A percentile compares a stretch with the other conserved stretches of the same genome.
phyloP scores from a whole-genome alignment of 768 basidiomycete species.

The Dacryopinax primogenitus region DNA sequence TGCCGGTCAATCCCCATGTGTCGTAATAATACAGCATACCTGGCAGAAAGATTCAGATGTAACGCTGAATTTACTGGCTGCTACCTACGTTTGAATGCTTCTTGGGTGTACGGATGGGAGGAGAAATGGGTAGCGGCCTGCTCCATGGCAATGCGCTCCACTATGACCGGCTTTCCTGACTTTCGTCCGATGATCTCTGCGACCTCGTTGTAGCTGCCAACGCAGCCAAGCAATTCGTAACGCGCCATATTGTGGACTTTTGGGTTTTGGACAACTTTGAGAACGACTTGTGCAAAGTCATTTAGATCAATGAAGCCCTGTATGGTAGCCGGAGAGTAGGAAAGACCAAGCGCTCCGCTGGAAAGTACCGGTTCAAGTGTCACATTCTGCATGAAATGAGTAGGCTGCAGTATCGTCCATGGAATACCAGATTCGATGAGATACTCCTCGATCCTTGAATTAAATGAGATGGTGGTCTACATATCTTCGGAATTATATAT shows the following conservation, averaged over 20 bases:
- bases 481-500: background rate
- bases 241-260: conserved; percentile 25
- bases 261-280: conserved; percentile 23
- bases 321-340: conserved; percentile 21
- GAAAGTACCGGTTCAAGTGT: conserved; percentile 17
- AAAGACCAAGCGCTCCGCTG: conserved; percentile 18
- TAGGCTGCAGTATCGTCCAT: conserved; percentile 30
- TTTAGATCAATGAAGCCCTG: conserved; percentile 29
- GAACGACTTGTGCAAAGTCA: conserved; percentile 25
- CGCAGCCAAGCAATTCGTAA: conserved; percentile 29
- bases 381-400: conserved; percentile 28
- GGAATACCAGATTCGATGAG: conserved; percentile 28
- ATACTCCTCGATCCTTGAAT: conserved; percentile 27
- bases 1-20: conserved; percentile 26
- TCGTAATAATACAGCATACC: conserved; percentile 29
- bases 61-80: background rate
- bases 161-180: conserved; percentile 16
- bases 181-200: conserved; percentile 19
- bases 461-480: background rate
- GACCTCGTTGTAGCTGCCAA: conserved; percentile 24
- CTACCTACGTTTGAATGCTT: conserved; percentile 18
- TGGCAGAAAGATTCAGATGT: background rate
- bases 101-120: conserved; percentile 19
- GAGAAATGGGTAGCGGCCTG: conserved; percentile 16
- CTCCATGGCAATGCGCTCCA: conserved; percentile 19